phyloP scores from a whole-genome alignment of 176 grass and related monocot genomes.

The Eremochloa ophiuroides region DNA sequence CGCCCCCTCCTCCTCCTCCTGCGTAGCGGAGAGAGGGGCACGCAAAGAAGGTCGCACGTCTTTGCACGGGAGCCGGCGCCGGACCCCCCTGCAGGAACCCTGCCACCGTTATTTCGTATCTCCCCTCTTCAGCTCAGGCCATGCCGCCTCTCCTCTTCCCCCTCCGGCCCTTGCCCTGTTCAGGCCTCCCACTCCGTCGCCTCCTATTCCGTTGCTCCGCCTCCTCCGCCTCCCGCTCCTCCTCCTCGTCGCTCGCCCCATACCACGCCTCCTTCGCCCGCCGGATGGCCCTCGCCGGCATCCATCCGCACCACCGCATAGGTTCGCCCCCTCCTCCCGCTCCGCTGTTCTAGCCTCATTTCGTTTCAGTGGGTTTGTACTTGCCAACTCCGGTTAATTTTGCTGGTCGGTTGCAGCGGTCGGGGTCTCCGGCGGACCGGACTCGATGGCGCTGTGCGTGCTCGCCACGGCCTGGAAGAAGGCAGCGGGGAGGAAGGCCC shows the following conservation, averaged over 20 bases:
- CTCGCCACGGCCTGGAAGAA: constrained; percentile 74
- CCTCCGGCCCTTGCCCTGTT: constrained; percentile 31
- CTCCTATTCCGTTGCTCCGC: constrained; percentile 9
- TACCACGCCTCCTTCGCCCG: constrained; percentile 63
- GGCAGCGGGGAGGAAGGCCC: constrained; percentile 2
- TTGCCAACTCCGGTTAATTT: background rate
- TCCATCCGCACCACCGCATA: constrained; percentile 75
- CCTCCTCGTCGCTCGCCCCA: constrained; percentile 1
- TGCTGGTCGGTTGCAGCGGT: constrained; percentile 34
- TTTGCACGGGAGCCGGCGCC: no score
- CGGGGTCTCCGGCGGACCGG: constrained; percentile 87
- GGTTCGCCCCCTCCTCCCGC: constrained; percentile 26
- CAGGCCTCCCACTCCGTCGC: constrained; percentile 39
- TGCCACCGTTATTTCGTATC: background rate
- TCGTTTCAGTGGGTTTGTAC: background rate
- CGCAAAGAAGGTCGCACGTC: no score
- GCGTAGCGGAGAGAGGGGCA: no score
- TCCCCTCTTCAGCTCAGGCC: background rate
- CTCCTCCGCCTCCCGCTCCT: background rate
- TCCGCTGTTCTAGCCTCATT: no score
- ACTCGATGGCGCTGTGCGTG: constrained; percentile 87
- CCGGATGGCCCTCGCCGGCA: constrained; percentile 76
- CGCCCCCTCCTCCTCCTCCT: no score
- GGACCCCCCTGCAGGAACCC: no score
- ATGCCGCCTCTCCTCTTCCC: constrained; percentile 21